Evolutionary conservation across 1,284 basidiomycete genomes (phyloP), one percentile per base, ranked within the genome.

Genomic region (Austropuccinia psidii): DNA sequence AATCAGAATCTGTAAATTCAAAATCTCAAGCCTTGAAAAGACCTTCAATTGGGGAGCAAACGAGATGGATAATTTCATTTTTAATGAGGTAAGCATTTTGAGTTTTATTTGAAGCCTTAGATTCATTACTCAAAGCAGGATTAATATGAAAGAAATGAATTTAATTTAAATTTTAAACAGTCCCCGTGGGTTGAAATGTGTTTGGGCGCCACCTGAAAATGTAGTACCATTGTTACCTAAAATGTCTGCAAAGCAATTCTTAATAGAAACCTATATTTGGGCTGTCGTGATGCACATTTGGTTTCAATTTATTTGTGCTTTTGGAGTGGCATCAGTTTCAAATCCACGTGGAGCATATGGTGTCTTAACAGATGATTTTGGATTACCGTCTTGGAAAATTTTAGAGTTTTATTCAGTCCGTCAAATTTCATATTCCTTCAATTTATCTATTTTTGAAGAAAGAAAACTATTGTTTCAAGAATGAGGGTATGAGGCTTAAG

Each of bases 131-230:
- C 8, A 27, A 5, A 19, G 31, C 21, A 24, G 43, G n/a, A 8
- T 19, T 6, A 21, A 17, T 33, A 29, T 45, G 9, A 64, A 27
- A 15, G 5, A 60, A 39, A 29, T 4, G 4, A 19, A 64, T 61
- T n/a, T 31, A 47, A 24, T 47, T 29, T 29, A 8, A 24, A 57
- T 54, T 15, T 61, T 21, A 27, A 37, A 41, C 13, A 73, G 70
- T 54, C 70, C 70, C 13, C 58, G 70, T 54, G 70, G 70, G n/a
- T 47, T 73, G 27, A 52, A 45, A 24, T 62, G 49, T 11, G 43
- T 61, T 33, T 73, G 70, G 70, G 39, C 60, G 5, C 70, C 70
- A 9, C 70, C 70, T 6, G 49, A 52, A 54, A 27, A 15, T 17
- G 50, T 73, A 1, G 60, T 73, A 27, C 70, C 60, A 8, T 55